Percentiles rank a stretch among this genome's conserved stretches.
These are phyloP conservation scores for Vanilla planifolia DNA, from an alignment of 106 monocot species.

Conservation along the genomic window DNA sequence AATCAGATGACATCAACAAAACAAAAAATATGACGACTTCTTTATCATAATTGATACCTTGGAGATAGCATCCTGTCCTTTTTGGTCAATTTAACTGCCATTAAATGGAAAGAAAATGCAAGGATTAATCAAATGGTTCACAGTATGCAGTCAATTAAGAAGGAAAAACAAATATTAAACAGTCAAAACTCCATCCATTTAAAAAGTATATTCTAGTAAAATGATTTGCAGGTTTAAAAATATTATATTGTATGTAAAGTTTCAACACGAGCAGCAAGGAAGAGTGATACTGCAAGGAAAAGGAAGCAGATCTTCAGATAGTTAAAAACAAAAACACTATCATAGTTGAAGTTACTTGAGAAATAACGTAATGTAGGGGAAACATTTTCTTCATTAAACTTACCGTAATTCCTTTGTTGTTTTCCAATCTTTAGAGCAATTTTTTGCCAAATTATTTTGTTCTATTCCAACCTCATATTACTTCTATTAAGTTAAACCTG, in stretches of 20 bases:
- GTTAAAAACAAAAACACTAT: background rate
- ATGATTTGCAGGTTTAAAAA: background rate
- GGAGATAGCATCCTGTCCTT: slow-evolving; percentile 27
- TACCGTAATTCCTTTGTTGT: no score
- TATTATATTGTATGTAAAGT: background rate
- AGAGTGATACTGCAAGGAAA: background rate
- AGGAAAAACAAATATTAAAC: background rate
- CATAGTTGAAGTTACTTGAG: background rate
- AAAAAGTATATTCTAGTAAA: background rate
- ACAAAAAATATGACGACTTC: no score
- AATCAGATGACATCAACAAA: no score
- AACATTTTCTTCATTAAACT: background rate
- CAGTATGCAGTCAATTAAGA: background rate
- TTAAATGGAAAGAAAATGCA: background rate
- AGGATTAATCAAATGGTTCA: background rate
- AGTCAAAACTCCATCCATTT: background rate
- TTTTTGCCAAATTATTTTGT: no score
- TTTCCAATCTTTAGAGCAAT: no score
- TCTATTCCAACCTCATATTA: no score
- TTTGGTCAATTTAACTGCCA: slow-evolving; percentile 36
- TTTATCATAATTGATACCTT: no score
- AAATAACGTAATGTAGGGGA: background rate
- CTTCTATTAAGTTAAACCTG: no score
- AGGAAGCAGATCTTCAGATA: background rate
- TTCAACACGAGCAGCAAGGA: no score